Evolutionary conservation across 2,329 filamentous ascomycete species (phyloP).

Genomic region (Dactylellina sp.): DNA sequence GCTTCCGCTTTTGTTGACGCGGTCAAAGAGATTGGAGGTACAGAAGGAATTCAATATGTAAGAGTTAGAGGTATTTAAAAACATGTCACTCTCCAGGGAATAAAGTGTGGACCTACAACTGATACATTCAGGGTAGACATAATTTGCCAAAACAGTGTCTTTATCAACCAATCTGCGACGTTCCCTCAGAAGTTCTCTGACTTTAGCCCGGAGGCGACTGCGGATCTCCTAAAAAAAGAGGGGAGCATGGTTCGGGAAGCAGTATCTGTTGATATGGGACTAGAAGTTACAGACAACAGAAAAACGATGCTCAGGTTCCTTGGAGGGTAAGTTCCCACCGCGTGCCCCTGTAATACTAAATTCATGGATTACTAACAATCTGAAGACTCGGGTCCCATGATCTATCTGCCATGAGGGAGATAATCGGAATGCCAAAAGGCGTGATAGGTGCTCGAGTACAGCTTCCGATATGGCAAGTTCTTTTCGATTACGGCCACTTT

Average conservation of each 20-base stretch:
- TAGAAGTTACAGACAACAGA: constrained; percentile 60
- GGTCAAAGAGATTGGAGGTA: constrained; percentile 68
- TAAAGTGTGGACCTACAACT: constrained; percentile 7
- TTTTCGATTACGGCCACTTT: constrained; percentile 67
- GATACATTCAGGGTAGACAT: constrained; percentile 63
- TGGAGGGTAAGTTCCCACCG: constrained; percentile 59
- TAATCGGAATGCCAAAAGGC: constrained; percentile 67
- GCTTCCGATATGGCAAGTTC: constrained; percentile 65
- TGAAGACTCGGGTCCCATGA: constrained; percentile 68
- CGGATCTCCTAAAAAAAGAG: constrained; percentile 57
- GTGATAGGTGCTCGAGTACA: constrained; percentile 66
- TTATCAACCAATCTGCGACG: constrained; percentile 67
- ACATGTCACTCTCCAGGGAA: constrained; percentile 15
- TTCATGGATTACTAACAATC: not conserved
- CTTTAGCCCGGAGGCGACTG: constrained; percentile 60
- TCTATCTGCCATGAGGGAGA: constrained; percentile 69
- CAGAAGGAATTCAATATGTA: constrained; percentile 70
- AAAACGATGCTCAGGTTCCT: constrained; percentile 60
- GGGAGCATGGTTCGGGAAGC: constrained; percentile 61
- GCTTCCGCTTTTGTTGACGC: constrained; percentile 69
- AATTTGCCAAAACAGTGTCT: constrained; percentile 69
- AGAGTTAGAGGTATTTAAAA: constrained; percentile 63
- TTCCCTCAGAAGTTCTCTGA: constrained; percentile 66
- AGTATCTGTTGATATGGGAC: constrained; percentile 61
- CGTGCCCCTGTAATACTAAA: constrained; percentile 58